Conservation (phyloP, 306 rosid species). For the Cucumis cinereus region DNA sequence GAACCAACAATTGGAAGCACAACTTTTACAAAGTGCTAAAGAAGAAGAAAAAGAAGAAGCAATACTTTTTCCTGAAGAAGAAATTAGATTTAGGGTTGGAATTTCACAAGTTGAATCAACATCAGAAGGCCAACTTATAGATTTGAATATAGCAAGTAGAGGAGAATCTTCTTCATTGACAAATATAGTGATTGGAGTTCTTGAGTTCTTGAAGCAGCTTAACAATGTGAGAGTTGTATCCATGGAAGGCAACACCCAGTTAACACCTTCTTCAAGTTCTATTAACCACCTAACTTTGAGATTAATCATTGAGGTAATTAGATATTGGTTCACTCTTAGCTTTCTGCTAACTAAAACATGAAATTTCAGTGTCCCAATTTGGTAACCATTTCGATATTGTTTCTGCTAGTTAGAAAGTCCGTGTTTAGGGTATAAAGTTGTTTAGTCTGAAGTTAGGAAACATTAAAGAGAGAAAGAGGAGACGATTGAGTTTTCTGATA, state of each 20-base stretch:
- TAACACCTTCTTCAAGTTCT: conserved; percentile 20
- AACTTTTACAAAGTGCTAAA: background rate
- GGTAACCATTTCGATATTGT: no score
- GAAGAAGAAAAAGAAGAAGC: background rate
- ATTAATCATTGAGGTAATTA: conserved; percentile 59
- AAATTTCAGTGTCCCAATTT: no score
- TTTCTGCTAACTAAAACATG: background rate
- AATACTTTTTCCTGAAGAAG: conserved; percentile 10
- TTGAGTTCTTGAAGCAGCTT: conserved; percentile 52
- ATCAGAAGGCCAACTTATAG: conserved; percentile 32
- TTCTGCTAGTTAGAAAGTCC: no score
- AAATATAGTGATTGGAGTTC: conserved; percentile 36
- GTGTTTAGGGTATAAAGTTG: no score
- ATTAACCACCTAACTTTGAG: conserved; percentile 39
- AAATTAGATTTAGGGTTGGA: conserved; percentile 27
- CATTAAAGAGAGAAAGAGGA: no score
- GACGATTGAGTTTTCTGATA: no score
- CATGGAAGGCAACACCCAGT: conserved; percentile 41
- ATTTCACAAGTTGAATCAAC: conserved; percentile 33
- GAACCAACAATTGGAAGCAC: conserved; percentile 28
- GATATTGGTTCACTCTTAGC: background rate
- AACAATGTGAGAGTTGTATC: conserved; percentile 38
- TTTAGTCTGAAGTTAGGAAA: no score
- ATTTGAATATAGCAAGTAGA: conserved; percentile 45
- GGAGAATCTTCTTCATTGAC: conserved; percentile 27